Conservation (phyloP, 2,329 filamentous ascomycete species). For the Phialophora macrospora region DNA sequence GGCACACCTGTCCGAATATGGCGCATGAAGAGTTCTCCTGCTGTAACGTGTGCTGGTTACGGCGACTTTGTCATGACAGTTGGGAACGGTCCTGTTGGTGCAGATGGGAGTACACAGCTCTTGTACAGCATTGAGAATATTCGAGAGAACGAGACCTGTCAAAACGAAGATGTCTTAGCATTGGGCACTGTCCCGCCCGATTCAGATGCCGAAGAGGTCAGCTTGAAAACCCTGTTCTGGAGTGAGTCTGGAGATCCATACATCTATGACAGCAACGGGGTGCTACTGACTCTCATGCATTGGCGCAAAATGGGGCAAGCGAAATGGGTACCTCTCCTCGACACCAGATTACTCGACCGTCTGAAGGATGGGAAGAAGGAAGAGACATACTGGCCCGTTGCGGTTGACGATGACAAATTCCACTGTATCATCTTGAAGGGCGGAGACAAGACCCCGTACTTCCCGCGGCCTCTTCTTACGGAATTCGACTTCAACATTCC, state of each 20-base stretch:
- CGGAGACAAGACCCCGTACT: conserved; percentile 89
- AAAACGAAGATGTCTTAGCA: conserved; percentile 90
- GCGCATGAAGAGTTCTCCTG: conserved; percentile 85
- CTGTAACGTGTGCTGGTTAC: conserved; percentile 93
- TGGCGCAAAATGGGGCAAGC: conserved; percentile 88
- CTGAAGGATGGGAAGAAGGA: conserved; percentile 82
- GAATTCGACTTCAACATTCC: conserved; percentile 94
- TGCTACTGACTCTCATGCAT: conserved; percentile 83
- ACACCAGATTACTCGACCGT: conserved; percentile 82
- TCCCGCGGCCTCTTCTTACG: conserved; percentile 82
- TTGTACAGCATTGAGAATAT: conserved; percentile 94
- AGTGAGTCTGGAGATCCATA: conserved; percentile 93
- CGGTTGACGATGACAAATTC: conserved; percentile 87
- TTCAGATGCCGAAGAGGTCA: conserved; percentile 60
- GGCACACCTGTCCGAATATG: conserved; percentile 89
- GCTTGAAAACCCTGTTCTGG: conserved; percentile 84
- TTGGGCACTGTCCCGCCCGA: conserved; percentile 56
- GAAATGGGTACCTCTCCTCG: conserved; percentile 87
- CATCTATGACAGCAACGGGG: conserved; percentile 92
- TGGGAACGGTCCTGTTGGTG: conserved; percentile 84
- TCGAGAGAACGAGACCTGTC: conserved; percentile 89
- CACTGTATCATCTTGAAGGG: conserved; percentile 99
- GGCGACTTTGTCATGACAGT: conserved; percentile 95
- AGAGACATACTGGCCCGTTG: conserved; percentile 93
- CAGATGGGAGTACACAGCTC: conserved; percentile 76